Evolutionary conservation across 164 flowering plant genomes (phyloP).

Genomic region (Dillenia turbinata): DNA sequence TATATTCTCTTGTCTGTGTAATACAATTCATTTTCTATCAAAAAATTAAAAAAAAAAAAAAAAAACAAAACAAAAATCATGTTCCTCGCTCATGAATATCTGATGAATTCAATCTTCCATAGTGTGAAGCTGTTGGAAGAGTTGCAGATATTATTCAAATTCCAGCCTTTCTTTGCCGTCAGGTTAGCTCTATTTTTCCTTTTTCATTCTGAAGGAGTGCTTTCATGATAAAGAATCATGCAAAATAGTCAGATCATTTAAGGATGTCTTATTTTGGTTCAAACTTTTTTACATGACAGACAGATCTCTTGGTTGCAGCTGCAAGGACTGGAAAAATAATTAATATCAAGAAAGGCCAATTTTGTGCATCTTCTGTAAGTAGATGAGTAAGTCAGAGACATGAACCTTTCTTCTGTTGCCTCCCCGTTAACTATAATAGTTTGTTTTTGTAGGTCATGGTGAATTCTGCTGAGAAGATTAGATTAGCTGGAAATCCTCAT

Average conservation of each 20-base stretch:
- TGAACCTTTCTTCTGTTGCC: background rate
- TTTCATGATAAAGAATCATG: background rate
- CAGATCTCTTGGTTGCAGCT: conserved; percentile 95
- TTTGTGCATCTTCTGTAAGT: conserved; percentile 94
- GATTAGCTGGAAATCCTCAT: conserved; percentile 86
- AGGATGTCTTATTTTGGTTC: background rate
- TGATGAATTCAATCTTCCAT: conserved; percentile 2
- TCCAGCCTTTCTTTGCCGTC: conserved; percentile 98
- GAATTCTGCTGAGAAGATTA: conserved; percentile 89
- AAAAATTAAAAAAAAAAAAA: too few relatives aligned
- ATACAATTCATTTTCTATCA: too few relatives aligned
- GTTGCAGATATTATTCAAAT: conserved; percentile 96
- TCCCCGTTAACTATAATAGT: background rate
- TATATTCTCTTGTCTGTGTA: too few relatives aligned
- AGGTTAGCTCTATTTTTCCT: conserved; percentile 33
- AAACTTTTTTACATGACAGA: conserved; percentile 43
- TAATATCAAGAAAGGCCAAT: conserved; percentile 96
- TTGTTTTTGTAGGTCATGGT: conserved; percentile 64
- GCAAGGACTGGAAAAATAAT: conserved; percentile 94
- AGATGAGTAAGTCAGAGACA: background rate
- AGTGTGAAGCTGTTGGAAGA: conserved; percentile 91
- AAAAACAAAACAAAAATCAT: too few relatives aligned
- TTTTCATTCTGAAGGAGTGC: background rate
- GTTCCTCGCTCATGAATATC: too few relatives aligned
- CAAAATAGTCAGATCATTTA: background rate